A percentile compares a stretch with the other conserved stretches of the same genome.
phyloP scores from a whole-genome alignment of 306 rosid species.

The Vigna hirtella region DNA sequence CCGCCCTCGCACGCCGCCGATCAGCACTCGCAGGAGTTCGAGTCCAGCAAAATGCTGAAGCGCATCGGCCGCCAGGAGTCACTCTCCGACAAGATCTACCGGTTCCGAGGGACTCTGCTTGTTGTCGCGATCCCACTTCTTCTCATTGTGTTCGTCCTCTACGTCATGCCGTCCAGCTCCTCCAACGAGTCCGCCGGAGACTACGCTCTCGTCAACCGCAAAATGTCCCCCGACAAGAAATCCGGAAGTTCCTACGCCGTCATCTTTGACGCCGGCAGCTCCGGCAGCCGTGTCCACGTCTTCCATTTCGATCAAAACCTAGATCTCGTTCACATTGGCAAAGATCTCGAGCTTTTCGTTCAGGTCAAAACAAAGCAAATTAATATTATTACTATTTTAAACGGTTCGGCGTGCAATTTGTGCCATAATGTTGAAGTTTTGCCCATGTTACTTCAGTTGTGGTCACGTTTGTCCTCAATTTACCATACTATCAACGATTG shows the following conservation, averaged over 20 bases:
- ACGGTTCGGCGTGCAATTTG: not conserved
- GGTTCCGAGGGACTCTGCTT: constrained; percentile 73
- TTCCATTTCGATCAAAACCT: constrained; percentile 73
- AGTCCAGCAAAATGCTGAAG: constrained; percentile 80
- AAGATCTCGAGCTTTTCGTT: constrained; percentile 83
- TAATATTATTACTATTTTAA: not conserved
- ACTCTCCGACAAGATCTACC: constrained; percentile 72
- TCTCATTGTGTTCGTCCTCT: constrained; percentile 69
- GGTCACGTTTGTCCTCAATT: not conserved
- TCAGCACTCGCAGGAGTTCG: constrained; percentile 55
- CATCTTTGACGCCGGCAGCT: constrained; percentile 96
- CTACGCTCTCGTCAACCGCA: constrained; percentile 59
- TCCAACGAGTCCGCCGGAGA: constrained; percentile 48
- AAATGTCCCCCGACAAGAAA: constrained; percentile 62
- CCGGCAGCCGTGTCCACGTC: constrained; percentile 99
- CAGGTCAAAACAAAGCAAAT: constrained; percentile 54
- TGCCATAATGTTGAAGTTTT: not conserved
- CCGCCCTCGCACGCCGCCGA: constrained; percentile 68
- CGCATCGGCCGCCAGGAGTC: constrained; percentile 79
- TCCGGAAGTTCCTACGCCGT: constrained; percentile 66
- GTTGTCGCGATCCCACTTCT: constrained; percentile 73
- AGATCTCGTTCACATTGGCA: constrained; percentile 90
- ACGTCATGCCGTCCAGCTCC: constrained; percentile 65
- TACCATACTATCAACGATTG: not conserved
- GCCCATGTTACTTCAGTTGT: not conserved